Evolutionary conservation across 2,329 filamentous ascomycete species (phyloP).

Genomic region (Microsporum ferrugineum): DNA sequence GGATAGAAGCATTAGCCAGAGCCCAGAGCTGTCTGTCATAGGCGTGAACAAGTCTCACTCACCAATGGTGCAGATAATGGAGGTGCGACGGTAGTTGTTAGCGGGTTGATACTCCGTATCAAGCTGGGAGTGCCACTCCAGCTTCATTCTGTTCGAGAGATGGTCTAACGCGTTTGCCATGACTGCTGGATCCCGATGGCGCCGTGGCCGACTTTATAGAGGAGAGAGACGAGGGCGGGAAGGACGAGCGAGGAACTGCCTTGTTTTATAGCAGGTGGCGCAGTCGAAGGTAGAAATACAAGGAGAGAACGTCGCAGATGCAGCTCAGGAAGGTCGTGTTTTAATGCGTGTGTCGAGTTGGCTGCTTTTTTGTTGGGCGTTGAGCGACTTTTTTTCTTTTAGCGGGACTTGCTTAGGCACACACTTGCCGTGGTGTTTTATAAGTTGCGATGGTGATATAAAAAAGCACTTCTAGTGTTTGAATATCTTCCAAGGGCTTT

Average conservation of each 20-base stretch:
- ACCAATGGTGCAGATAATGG: constrained; percentile 97
- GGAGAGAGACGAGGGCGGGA: constrained; percentile 3
- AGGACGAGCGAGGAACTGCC: neutral
- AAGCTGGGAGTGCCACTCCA: constrained; percentile 63
- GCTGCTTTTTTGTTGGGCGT: constrained; percentile 9
- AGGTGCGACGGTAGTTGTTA: constrained; percentile 88
- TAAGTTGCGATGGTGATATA: neutral
- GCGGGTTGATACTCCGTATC: constrained; percentile 80
- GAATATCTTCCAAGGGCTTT: neutral
- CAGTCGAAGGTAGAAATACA: neutral
- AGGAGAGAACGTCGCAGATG: constrained; percentile 10
- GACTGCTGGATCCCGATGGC: constrained; percentile 11
- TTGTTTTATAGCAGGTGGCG: neutral
- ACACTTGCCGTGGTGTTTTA: neutral
- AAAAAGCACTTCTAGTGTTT: neutral
- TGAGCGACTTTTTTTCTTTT: constrained; percentile 5
- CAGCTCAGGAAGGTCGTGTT: neutral
- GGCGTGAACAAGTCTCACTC: constrained; percentile 19
- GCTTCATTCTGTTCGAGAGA: constrained; percentile 62
- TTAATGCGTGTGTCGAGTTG: neutral
- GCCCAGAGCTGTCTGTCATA: neutral
- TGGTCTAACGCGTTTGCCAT: constrained; percentile 74
- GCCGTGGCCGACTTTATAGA: neutral
- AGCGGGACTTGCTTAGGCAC: constrained; percentile 3
- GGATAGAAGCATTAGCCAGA: neutral